Base-by-base conservation (phyloP, 495 filamentous ascomycete species). In the Neurospora sp. region DNA sequence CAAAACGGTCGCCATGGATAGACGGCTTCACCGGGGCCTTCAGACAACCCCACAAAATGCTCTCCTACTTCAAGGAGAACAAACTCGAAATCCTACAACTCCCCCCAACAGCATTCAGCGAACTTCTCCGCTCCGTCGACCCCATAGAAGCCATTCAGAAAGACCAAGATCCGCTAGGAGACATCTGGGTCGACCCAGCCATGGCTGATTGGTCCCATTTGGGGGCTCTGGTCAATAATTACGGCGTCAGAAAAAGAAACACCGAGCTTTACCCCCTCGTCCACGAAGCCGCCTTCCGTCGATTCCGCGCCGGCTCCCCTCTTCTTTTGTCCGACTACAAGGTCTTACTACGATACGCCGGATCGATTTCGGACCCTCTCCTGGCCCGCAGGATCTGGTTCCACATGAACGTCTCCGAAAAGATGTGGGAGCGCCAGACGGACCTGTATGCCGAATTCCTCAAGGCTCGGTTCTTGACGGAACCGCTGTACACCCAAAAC, bases 81-180 rank as follows among this genome's bases (percentile, higher is more conserved):
- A 65, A 65, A 35, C 53, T 65, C 27, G 53, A 65, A 9, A 65
- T 65, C 27, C 53, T 65, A 8, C 41, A 42, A 35, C 69, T 83
- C 6, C 81, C 82, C 3, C 73, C 75, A 39, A 77, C 78, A 4
- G 78, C 77, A 3, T 81, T 84, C 71, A 83, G 80, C 14, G 81
- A 83, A 40, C 74, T 84, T 3, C 72, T 84, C 41, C 77, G 79
- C 8, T 75, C 74, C 12, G 69, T 84, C 12, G 82, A 84, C 69
- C 82, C 82, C 0, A 17, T 82, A 0, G 42, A 68, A 37, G 65
- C 77, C 9, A 74, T 78, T 14, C 73, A 27, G 8, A 44, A 68
- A 39, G 70, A 79, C n/a, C 69, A 73, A 10, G 82, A 83, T 44
- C 69, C 76, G 12, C 70, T 77, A 6, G 72, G 69, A 20, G 73